Evolutionary conservation across 306 rosid species (phyloP), one percentile per base, ranked within the genome.

Genomic region (Dalbergia cultrata): DNA sequence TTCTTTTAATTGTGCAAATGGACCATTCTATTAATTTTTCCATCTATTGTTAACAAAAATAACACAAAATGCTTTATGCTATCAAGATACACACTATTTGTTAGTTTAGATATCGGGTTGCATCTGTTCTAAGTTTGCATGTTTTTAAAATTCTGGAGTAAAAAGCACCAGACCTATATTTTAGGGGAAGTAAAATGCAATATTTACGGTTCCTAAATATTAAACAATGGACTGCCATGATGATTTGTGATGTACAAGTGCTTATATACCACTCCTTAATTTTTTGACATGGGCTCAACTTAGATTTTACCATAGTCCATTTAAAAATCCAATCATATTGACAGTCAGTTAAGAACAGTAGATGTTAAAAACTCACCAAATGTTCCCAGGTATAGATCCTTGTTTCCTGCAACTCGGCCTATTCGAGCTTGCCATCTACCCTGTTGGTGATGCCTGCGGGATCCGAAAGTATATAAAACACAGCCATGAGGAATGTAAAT

Each of bases 381-480:
- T 31, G 95, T 93, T 79, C 99, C 99, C 22, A 95, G 88, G 81
- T 93, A 95, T 0, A 95, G 78, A 72, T 93, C 97, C 76, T 95
- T 95, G 90, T 95, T 95, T 54, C 99, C 97, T 0, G 97, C 90
- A 47, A 95, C 99, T 43, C 99, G 97, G 26, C 99, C 99, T 5
- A 95, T 95, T 73, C 99, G 89, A 5, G 99, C 99, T 79, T 95
- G 97, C 99, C 97, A 95, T 63, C 97, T 79, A 31, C 97, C 97
- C 62, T 93, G 97, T 66, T 93, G 97, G 57, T 95, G 99, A 80
- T 95, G 99, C 94, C 98, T 93, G 71, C 41, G 84, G 63, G 22
- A 33, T 34, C 50, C 31, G 78, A 74, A 31, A 13, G 67, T 12
- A 39, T 8, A 52, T 5, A 59, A 17, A 3, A 44, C 4, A 22